A percentile compares a stretch with the other conserved stretches of the same genome.
Conservation (phyloP, 2,329 filamentous ascomycete species). For the Corniculantispora saksenae region DNA sequence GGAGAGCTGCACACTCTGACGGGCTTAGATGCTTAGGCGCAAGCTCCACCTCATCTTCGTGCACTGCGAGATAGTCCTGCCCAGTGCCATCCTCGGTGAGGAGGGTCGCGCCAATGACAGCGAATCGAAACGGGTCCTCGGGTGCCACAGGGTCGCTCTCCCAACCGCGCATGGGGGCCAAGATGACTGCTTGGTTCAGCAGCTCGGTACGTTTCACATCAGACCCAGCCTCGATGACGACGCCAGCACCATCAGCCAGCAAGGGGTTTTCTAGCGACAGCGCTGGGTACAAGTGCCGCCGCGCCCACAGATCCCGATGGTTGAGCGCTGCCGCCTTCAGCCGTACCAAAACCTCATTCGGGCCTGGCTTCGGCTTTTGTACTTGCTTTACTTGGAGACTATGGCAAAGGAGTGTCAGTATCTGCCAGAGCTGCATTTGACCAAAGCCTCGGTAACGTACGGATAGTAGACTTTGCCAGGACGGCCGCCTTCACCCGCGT, state of each 20-base stretch:
- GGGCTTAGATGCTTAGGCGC: constrained; percentile 71
- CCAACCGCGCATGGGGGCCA: constrained; percentile 82
- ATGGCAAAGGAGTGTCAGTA: not conserved
- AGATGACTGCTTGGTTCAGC: constrained; percentile 68
- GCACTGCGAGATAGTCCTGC: constrained; percentile 71
- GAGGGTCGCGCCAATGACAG: constrained; percentile 70
- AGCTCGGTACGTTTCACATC: constrained; percentile 40
- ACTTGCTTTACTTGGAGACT: constrained; percentile 63
- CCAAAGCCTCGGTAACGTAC: constrained; percentile 39
- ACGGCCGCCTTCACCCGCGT: constrained; percentile 71
- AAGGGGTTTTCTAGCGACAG: constrained; percentile 78
- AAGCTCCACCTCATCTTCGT: constrained; percentile 72
- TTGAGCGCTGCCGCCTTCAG: constrained; percentile 83
- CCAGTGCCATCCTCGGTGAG: constrained; percentile 63
- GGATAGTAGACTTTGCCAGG: constrained; percentile 87
- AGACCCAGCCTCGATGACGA: constrained; percentile 66
- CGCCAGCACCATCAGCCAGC: constrained; percentile 79
- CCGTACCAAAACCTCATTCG: constrained; percentile 71
- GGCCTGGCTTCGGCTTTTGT: constrained; percentile 62
- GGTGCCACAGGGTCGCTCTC: constrained; percentile 69
- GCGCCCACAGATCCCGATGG: constrained; percentile 92
- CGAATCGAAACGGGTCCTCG: constrained; percentile 60
- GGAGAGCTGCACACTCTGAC: constrained; percentile 79
- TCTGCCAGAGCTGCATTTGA: not conserved
- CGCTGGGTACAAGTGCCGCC: constrained; percentile 86